Percentiles rank a stretch among this genome's conserved stretches.
phyloP scores from a whole-genome alignment of 148 eudicot genomes.

The Spergularia marina region DNA sequence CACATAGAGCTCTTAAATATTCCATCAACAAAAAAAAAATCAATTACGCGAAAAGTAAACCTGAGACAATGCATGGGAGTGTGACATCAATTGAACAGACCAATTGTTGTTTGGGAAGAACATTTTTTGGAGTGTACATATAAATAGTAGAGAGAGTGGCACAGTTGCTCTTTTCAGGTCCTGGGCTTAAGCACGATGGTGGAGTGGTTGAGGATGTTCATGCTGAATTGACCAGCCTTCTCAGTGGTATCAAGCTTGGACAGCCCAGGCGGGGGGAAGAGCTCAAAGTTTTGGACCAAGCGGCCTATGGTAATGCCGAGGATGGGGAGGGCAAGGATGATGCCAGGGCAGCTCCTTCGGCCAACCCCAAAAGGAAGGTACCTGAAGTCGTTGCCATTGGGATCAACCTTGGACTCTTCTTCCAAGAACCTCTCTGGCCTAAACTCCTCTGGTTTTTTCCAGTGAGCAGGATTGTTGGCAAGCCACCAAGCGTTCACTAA shows the following conservation, averaged over 20 bases:
- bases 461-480: slow-evolving; percentile 67
- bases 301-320: slow-evolving; percentile 72
- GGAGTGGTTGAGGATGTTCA: slow-evolving; percentile 62
- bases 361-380: slow-evolving; percentile 81
- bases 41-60: not conserved
- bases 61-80: not conserved
- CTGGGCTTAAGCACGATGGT: slow-evolving; percentile 63
- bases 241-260: slow-evolving; percentile 59
- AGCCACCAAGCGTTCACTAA: slow-evolving; percentile 83
- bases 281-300: slow-evolving; percentile 70
- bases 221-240: slow-evolving; percentile 73
- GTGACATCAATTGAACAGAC: not conserved
- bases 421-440: slow-evolving; percentile 85
- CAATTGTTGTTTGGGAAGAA: not conserved
- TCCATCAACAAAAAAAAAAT: not conserved
- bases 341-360: slow-evolving; percentile 82
- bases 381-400: slow-evolving; percentile 73
- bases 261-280: slow-evolving; percentile 69
- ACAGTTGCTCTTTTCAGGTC: not conserved
- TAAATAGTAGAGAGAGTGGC: not conserved
- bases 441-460: slow-evolving; percentile 79
- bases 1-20: not conserved
- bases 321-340: slow-evolving; percentile 73
- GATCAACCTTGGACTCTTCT: slow-evolving; percentile 77
- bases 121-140: not conserved